Conservation (phyloP, 768 basidiomycete genomes). For the Psilocybe tampanensis region DNA sequence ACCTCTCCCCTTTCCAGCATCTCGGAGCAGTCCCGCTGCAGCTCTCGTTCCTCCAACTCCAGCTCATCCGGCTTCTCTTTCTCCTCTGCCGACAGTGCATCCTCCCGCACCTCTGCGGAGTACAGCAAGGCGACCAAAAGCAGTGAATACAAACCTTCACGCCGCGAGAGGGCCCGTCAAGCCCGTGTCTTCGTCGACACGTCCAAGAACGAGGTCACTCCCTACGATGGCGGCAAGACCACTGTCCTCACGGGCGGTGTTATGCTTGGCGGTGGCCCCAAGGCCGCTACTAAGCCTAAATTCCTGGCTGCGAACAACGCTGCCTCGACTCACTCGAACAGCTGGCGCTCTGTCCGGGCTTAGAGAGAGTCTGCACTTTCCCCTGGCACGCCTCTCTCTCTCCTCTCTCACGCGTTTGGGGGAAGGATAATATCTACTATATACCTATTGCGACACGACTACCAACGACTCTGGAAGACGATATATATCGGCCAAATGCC, state of each 20-base stretch:
- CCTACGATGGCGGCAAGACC: slow-evolving; percentile 87
- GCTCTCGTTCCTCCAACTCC: slow-evolving; percentile 74
- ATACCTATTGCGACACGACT: slow-evolving; percentile 19
- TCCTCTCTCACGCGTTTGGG: not conserved
- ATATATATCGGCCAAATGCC: slow-evolving; percentile 25
- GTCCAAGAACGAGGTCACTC: slow-evolving; percentile 77
- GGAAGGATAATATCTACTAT: not conserved
- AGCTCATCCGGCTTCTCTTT: slow-evolving; percentile 61
- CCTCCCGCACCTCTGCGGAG: slow-evolving; percentile 46
- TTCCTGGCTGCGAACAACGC: slow-evolving; percentile 28
- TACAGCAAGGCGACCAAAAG: slow-evolving; percentile 29
- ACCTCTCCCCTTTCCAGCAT: slow-evolving; percentile 60
- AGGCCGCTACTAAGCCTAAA: slow-evolving; percentile 28
- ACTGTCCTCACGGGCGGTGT: slow-evolving; percentile 87
- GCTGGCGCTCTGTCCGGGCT: slow-evolving; percentile 63
- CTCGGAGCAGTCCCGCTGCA: slow-evolving; percentile 69
- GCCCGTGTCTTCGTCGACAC: slow-evolving; percentile 74
- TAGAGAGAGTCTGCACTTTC: slow-evolving; percentile 25
- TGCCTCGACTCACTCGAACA: slow-evolving; percentile 36
- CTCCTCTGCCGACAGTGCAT: slow-evolving; percentile 49
- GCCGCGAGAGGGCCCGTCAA: slow-evolving; percentile 70
- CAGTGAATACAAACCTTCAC: slow-evolving; percentile 52
- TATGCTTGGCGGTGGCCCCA: slow-evolving; percentile 70
- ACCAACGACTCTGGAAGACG: slow-evolving; percentile 26
- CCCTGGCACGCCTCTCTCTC: slow-evolving; percentile 1